Evolutionary conservation across 1,139 yeast genomes (phyloP), one percentile per base, ranked within the genome.

Genomic region (Entelexis sorbosivorans): DNA sequence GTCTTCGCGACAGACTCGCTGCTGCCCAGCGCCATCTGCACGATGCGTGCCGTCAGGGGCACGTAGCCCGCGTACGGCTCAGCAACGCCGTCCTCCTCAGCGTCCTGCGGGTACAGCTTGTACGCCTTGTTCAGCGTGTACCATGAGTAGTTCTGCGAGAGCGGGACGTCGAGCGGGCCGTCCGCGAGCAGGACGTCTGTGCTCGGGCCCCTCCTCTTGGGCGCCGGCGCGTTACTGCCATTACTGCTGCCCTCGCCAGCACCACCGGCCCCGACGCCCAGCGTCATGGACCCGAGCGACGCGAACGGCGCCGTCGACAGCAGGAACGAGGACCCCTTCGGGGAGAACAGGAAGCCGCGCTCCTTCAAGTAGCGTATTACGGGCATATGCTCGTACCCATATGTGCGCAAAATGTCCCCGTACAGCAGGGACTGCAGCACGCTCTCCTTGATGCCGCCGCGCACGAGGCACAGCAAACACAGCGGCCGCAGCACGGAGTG

Each of bases 361-460:
- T 65, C 67, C 32, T 71, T 65, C 38, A 79, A 64, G 19, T 66
- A 61, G 46, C 68, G 70, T 22, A 74, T 59, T 3, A 36, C 34
- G 2, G 40, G 50, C 2, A 74, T 61, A 47, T 75, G 71, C 50
- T 73, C 67, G 54, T 79, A 66, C 0, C 95, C 95, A 60, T 74
- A 83, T 46, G 76, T 73, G 51, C 77, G 78, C 19, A 77, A 63
- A 5, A 82, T 64, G 52, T 75, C 79, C 10, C 66, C 69, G 49
- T 74, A 71, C 22, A 84, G 62, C 20, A 54, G 32, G 59, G 51
- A 59, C 3, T 74, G 77, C 56, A 75, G 72, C 57, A 82, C 88
- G 52, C 71, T 75, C 47, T 74, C 81, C 51, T 76, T 73, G 33
- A 86, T 65, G 0, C 95, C 95, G 46, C 77, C 78, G 58, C 80